Percentiles rank a stretch among this genome's conserved stretches.
These are phyloP conservation scores for Cymbomonas tetramitiformis DNA, from an alignment of 139 green algal species.

Conservation along the genomic window DNA sequence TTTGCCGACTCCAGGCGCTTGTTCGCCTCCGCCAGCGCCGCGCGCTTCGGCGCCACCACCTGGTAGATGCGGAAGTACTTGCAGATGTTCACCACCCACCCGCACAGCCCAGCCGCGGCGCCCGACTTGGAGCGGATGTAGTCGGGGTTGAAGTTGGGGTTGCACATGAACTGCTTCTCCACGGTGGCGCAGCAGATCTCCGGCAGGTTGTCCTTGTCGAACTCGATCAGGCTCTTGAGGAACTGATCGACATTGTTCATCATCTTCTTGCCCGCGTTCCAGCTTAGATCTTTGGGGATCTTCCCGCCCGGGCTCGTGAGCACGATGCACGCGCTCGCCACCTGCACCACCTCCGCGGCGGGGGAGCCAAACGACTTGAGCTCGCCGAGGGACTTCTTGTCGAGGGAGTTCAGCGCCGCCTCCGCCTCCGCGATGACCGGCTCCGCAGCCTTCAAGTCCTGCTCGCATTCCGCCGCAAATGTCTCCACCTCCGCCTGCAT, in stretches of 20 bases:
- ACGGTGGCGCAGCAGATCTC: slow-evolving; percentile 36
- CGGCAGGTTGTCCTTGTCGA: slow-evolving; percentile 63
- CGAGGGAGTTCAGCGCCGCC: slow-evolving; percentile 71
- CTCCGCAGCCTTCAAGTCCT: slow-evolving; percentile 47
- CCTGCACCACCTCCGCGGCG: slow-evolving; percentile 56
- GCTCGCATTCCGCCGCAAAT: slow-evolving; percentile 66
- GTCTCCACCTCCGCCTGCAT: slow-evolving; percentile 47
- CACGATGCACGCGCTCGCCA: slow-evolving; percentile 63
- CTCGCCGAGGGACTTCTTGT: slow-evolving; percentile 73
- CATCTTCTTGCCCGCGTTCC: slow-evolving; percentile 66
- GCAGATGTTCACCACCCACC: slow-evolving; percentile 87
- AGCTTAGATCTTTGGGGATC: slow-evolving; percentile 62
- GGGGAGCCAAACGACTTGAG: slow-evolving; percentile 81
- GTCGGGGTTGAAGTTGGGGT: no score
- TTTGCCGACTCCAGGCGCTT: slow-evolving; percentile 44
- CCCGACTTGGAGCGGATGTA: slow-evolving; percentile 64
- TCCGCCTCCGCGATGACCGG: slow-evolving; percentile 72
- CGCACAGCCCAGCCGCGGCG: no score
- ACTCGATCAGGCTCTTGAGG: slow-evolving; percentile 75
- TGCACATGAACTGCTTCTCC: slow-evolving; percentile 53
- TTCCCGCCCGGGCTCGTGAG: slow-evolving; percentile 61
- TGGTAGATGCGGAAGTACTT: slow-evolving; percentile 89
- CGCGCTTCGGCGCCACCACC: slow-evolving; percentile 76
- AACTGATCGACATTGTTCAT: no score
- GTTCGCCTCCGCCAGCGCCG: slow-evolving; percentile 63